Conservation (phyloP, 2,329 filamentous ascomycete genomes). For the Aspergillus neoniger region DNA sequence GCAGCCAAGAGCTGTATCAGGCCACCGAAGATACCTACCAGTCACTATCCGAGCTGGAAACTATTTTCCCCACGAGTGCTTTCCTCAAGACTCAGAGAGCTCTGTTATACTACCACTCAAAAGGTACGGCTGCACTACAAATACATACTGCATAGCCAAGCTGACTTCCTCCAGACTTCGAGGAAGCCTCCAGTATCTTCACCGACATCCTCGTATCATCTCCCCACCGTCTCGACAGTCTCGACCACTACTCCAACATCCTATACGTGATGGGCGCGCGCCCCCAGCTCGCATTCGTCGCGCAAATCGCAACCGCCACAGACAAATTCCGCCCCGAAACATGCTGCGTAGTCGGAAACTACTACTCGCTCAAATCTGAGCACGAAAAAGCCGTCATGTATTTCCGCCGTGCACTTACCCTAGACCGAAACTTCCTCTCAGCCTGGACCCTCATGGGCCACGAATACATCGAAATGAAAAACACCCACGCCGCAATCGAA, state of each 20-base stretch:
- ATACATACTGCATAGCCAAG: neutral
- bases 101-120: slow-evolving; percentile 85
- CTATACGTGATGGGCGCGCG: slow-evolving; percentile 88
- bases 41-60: slow-evolving; percentile 73
- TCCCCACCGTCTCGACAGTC: slow-evolving; percentile 74
- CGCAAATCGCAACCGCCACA: slow-evolving; percentile 83
- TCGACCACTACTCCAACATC: slow-evolving; percentile 97
- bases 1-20: slow-evolving; percentile 89
- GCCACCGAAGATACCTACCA: slow-evolving; percentile 73
- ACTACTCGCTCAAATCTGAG: slow-evolving; percentile 89
- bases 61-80: slow-evolving; percentile 82
- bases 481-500: slow-evolving; percentile 96
- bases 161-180: slow-evolving; percentile 53
- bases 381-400: slow-evolving; percentile 99
- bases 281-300: slow-evolving; percentile 88
- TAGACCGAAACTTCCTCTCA: slow-evolving; percentile 87
- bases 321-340: slow-evolving; percentile 97
- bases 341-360: slow-evolving; percentile 95
- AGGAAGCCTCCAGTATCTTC: slow-evolving; percentile 64
- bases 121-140: slow-evolving; percentile 44
- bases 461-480: slow-evolving; percentile 98
- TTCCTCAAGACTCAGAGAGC: slow-evolving; percentile 91
- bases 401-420: slow-evolving; percentile 85
- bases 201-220: slow-evolving; percentile 68
- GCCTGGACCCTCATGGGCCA: slow-evolving; percentile 99